Conservation (phyloP, 106 monocot genomes). For the Phalaenopsis equestris region DNA sequence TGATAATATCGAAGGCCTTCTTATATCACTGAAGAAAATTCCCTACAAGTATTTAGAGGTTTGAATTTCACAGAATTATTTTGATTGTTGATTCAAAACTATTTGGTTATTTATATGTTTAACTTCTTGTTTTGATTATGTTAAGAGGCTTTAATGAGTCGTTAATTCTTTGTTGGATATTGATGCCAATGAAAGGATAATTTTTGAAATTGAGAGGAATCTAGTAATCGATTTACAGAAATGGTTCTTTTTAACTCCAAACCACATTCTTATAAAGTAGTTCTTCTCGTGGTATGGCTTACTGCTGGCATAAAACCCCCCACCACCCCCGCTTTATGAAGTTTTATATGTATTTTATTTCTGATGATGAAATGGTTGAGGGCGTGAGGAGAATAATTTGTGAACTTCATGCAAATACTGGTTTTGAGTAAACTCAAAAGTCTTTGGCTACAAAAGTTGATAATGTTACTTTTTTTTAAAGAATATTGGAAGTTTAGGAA, state of each 20-base stretch:
- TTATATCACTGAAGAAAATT: slow-evolving; percentile 75
- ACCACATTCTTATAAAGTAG: too few relatives aligned
- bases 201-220: not conserved
- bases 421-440: not conserved
- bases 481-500: not conserved
- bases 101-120: not conserved
- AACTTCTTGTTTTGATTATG: not conserved
- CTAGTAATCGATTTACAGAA: not conserved
- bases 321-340: not conserved
- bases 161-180: not conserved
- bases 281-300: too few relatives aligned
- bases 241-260: not conserved
- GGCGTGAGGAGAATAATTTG: not conserved
- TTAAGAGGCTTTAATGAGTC: not conserved
- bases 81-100: not conserved
- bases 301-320: too few relatives aligned
- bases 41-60: slow-evolving; percentile 90
- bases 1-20: slow-evolving; percentile 86
- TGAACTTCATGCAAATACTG: not conserved
- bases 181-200: not conserved
- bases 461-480: not conserved
- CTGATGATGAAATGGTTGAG: not conserved
- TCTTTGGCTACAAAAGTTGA: not conserved
- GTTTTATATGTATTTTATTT: not conserved
- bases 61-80: slow-evolving; percentile 6